Evolutionary conservation across 2,329 filamentous ascomycete genomes (phyloP).

Genomic region (Fusarium sp.): DNA sequence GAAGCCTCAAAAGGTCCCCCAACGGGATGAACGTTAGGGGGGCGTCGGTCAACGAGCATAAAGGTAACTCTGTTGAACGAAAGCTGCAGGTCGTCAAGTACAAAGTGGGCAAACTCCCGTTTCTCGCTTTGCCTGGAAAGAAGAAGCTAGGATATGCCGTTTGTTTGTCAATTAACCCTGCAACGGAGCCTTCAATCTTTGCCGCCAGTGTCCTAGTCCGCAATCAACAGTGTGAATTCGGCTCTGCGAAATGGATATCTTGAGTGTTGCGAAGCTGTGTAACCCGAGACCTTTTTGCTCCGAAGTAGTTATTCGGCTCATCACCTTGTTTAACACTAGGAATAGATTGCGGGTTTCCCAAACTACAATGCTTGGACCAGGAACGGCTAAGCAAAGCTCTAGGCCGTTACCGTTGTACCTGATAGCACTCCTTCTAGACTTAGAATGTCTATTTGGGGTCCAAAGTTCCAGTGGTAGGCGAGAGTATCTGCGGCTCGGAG

Average conservation of each 20-base stretch:
- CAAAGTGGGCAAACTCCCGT: constrained; percentile 22
- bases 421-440: background rate
- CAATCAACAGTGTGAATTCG: constrained; percentile 27
- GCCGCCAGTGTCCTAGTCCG: constrained; percentile 22
- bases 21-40: constrained; percentile 26
- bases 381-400: constrained; percentile 11
- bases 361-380: constrained; percentile 25
- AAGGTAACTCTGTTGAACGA: constrained; percentile 35
- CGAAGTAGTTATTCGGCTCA: constrained; percentile 31
- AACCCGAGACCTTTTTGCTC: constrained; percentile 33
- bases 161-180: constrained; percentile 37
- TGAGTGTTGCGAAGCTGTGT: constrained; percentile 34
- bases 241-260: constrained; percentile 28
- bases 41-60: constrained; percentile 40
- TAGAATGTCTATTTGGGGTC: constrained; percentile 3
- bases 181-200: constrained; percentile 22
- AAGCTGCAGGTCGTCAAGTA: constrained; percentile 34
- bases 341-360: constrained; percentile 28
- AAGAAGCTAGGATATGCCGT: constrained; percentile 26
- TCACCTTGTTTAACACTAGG: constrained; percentile 32
- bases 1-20: constrained; percentile 32
- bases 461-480: background rate
- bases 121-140: constrained; percentile 22
- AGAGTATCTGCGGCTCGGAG: constrained; percentile 8
- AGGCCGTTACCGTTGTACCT: constrained; percentile 15